Conservation (phyloP, 164 flowering plant genomes). For the Dillenia turbinata region DNA sequence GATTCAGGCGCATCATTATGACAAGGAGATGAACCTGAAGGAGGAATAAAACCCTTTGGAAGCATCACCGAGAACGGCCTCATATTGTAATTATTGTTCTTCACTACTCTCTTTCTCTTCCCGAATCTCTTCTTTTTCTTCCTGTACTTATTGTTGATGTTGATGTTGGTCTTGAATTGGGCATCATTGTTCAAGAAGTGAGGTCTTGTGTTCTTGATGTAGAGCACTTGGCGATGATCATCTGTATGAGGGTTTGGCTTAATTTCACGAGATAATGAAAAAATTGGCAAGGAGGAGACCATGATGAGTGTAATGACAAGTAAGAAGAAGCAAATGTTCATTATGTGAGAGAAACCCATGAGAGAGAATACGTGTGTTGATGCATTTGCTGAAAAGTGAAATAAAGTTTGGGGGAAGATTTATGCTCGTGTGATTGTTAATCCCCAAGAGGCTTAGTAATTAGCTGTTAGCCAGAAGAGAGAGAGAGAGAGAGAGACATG, state of each 20-base stretch:
- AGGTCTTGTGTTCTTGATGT: constrained; percentile 18
- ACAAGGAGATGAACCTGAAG: constrained; percentile 66
- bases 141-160: constrained; percentile 3
- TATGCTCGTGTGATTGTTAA: too few species aligned
- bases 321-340: constrained; percentile 7
- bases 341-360: constrained; percentile 23
- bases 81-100: constrained; percentile 12
- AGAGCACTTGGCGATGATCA: constrained; percentile 14
- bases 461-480: too few species aligned
- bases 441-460: too few species aligned
- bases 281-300: background rate
- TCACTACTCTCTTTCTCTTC: constrained; percentile 10
- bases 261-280: too few species aligned
- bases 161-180: constrained; percentile 19
- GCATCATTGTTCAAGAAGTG: background rate
- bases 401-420: too few species aligned
- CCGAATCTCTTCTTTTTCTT: constrained; percentile 13
- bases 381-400: constrained; percentile 7
- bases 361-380: constrained; percentile 7
- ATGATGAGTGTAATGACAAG: constrained; percentile 1
- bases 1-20: constrained; percentile 48
- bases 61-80: constrained; percentile 56
- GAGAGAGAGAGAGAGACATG: too few species aligned
- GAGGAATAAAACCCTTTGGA: constrained; percentile 68
- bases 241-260: background rate